phyloP scores from a whole-genome alignment of 1,284 basidiomycete genomes.

The Meira miltonrushii region DNA sequence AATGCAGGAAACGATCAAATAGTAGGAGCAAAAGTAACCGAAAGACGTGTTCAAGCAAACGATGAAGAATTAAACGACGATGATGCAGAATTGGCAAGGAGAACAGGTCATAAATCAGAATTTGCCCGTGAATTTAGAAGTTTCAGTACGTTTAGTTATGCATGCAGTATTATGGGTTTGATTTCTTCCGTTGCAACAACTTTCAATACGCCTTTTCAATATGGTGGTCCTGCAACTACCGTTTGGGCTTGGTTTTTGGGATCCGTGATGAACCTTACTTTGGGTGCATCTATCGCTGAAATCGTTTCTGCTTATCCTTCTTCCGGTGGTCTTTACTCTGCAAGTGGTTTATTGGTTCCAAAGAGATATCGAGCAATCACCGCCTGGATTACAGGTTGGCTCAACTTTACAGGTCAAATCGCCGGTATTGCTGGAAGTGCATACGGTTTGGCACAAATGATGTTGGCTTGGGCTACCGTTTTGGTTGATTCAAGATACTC shows the following conservation, averaged over 20 bases:
- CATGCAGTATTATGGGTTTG: constrained; percentile 50
- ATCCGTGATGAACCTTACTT: constrained; percentile 46
- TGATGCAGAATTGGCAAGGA: constrained; percentile 40
- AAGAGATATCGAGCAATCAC: constrained; percentile 54
- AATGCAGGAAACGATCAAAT: constrained; percentile 2
- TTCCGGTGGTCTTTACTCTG: constrained; percentile 68
- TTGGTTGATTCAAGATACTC: constrained; percentile 19
- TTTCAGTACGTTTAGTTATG: constrained; percentile 50
- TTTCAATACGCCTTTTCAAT: constrained; percentile 46
- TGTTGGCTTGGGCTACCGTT: constrained; percentile 64
- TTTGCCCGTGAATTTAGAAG: constrained; percentile 51
- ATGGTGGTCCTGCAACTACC: constrained; percentile 42
- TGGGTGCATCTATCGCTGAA: constrained; percentile 50
- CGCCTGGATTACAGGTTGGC: constrained; percentile 64
- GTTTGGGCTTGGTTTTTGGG: constrained; percentile 51
- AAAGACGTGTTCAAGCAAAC: neutral
- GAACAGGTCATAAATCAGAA: constrained; percentile 47
- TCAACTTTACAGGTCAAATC: constrained; percentile 82
- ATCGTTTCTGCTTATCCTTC: constrained; percentile 67
- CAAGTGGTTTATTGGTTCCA: constrained; percentile 50
- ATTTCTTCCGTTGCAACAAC: constrained; percentile 50
- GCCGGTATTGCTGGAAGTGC: constrained; percentile 80
- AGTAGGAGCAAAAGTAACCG: neutral
- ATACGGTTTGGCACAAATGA: constrained; percentile 83
- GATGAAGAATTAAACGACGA: constrained; percentile 22